Evolutionary conservation across 441 rosid species (phyloP), one percentile per base, ranked within the genome.

Genomic region (Cnidoscolus chayamansa): DNA sequence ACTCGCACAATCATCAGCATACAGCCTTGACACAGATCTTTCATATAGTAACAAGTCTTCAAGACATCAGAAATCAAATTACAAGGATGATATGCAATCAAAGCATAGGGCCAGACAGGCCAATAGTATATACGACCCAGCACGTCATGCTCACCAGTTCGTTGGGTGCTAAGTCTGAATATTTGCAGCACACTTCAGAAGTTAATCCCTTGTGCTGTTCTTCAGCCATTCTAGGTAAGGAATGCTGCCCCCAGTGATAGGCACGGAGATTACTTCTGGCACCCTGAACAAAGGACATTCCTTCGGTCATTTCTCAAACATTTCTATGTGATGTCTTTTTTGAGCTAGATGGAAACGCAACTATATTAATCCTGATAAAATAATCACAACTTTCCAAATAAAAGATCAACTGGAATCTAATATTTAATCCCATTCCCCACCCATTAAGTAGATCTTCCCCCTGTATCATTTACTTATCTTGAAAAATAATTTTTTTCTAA

Each of bases 181-280:
- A 63, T 58, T 45, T 35, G 56, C 30, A 16, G 59, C 17, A 58
- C n/a, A 53, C 68, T 56, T 51, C 30, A 12, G 72, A 17, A 67
- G 65, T 94, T 83, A 91, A 63, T 89, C 90, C 83, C 89, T 83
- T n/a, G 96, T 89, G 78, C 84, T 88, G 81, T 83, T 84, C 81
- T 92, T 92, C 68, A 92, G 72, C 98, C 98, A 89, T 74, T 92
- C 90, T 16, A 94, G 86, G 81, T 92, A 92, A 58, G 85, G 81
- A 57, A 72, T 85, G 65, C 86, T 89, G 74, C 97, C 97, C 0
- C 97, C 97, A 43, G 82, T 84, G 37, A 94, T 89, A 2, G 97
- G 97, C 85, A 90, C 72, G 63, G 97, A 84, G 70, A 94, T 87
- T 63, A 94, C 93, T 84, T 94, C 98, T 16, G 98, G 93, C 12